phyloP scores from a whole-genome alignment of 345 rosid genomes.

The Physaria fendleri region DNA sequence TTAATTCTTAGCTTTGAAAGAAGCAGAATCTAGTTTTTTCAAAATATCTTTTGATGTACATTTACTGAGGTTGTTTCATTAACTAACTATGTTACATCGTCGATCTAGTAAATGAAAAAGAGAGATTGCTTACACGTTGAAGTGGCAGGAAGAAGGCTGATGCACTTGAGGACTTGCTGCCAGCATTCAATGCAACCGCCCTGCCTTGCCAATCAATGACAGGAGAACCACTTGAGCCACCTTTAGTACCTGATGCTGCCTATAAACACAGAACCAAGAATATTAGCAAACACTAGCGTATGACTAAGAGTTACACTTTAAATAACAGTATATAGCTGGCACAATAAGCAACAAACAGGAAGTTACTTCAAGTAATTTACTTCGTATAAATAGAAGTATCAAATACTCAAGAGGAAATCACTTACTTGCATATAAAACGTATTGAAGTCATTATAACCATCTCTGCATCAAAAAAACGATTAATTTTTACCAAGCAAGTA shows the following conservation, averaged over 20 bases:
- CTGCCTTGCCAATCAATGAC: conserved; percentile 93
- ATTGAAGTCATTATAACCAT: conserved; percentile 98
- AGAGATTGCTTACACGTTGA: conserved; percentile 53
- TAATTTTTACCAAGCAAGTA: background rate
- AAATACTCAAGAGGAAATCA: background rate
- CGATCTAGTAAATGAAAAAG: background rate
- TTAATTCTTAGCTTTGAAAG: background rate
- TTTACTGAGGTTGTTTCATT: background rate
- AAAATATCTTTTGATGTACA: background rate
- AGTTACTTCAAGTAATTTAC: background rate
- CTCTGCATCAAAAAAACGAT: conserved; percentile 60
- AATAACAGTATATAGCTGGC: background rate
- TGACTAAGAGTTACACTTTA: background rate
- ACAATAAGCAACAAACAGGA: conserved; percentile 9
- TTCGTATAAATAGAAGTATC: background rate
- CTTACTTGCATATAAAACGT: conserved; percentile 98
- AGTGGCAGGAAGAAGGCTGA: conserved; percentile 89
- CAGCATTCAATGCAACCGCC: conserved; percentile 97
- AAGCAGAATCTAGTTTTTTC: conserved; percentile 11
- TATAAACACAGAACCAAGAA: conserved; percentile 27
- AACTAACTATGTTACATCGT: background rate
- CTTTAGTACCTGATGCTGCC: conserved; percentile 98
- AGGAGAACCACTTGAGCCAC: conserved; percentile 99
- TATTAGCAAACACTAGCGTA: background rate
- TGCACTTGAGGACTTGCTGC: conserved; percentile 80